phyloP scores from a whole-genome alignment of 805 yeast genomes.

The Scheffersomyces lignosus region DNA sequence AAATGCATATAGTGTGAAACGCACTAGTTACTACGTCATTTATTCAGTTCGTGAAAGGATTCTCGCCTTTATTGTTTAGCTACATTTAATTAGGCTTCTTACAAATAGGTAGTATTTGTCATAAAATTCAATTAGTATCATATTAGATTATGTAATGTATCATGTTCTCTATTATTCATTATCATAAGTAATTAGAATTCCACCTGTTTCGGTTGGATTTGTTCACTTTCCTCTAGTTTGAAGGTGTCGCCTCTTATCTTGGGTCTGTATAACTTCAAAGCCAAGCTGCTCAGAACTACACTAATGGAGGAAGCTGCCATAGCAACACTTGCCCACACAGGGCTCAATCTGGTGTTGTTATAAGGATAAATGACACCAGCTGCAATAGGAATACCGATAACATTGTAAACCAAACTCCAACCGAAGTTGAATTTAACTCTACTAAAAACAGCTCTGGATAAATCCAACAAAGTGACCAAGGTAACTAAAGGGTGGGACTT shows the following conservation, averaged over 20 bases:
- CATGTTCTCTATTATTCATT: no score
- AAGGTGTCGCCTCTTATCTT: slow-evolving; percentile 18
- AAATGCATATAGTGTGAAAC: no score
- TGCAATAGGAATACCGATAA: slow-evolving; percentile 61
- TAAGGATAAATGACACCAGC: slow-evolving; percentile 67
- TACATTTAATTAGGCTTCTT: no score
- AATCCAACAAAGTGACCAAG: slow-evolving; percentile 53
- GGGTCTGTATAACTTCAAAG: slow-evolving; percentile 49
- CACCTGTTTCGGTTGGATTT: no score
- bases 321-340: slow-evolving; percentile 69
- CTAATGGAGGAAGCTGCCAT: slow-evolving; percentile 62
- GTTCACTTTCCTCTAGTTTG: background rate
- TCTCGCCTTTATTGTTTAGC: no score
- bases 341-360: slow-evolving; percentile 51
- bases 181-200: no score
- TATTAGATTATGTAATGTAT: no score
- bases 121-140: no score
- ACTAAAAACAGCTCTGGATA: slow-evolving; percentile 49
- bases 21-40: no score
- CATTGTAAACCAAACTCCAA: slow-evolving; percentile 60
- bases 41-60: no score
- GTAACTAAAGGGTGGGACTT: slow-evolving; percentile 51
- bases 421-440: slow-evolving; percentile 58
- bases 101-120: no score
- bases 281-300: slow-evolving; percentile 57